Evolutionary conservation across 106 monocot genomes (phyloP), one percentile per base, ranked within the genome.

Genomic region (Phalaenopsis aphrodite): DNA sequence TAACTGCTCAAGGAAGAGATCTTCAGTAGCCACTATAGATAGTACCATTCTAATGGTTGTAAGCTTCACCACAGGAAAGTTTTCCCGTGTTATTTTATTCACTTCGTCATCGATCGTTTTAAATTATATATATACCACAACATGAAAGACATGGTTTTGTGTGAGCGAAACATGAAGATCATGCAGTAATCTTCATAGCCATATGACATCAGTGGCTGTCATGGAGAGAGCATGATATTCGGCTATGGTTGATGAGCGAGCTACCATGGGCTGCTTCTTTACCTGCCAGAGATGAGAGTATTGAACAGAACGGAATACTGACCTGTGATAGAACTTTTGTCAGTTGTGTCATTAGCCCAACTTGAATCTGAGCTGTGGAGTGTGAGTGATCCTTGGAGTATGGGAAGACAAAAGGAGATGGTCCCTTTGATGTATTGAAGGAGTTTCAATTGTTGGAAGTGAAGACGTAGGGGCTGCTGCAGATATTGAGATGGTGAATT

Each of bases 251-350:
- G 78, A 78, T 2, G 58, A 78, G 0, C 78, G 55, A 15, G 58
- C 56, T 36, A 61, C 38, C 0, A 57, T 57, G 5, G 11, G 18
- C 41, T 61, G 58, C 24, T 78, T 78, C 19, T 57, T 56, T 2
- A 48, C 56, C 19, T 36, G 36, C 78, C 78, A 78, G 78, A 78
- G 5, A 78, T 78, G 18, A 19, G 78, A 78, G 37, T 78, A 10
- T 57, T 6, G 15, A 58, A 14, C 30, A 64, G 41, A 42, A 41
- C 38, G 15, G 58, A 17, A 39, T 37, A 9, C 9, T 78, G 61
- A 1, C 57, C 57, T 9, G 17, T 2, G 12, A 57, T 78, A 5
- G 78, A 78, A 1, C 21, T 30, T 9, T 37, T 7, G 48, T 46
- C 19, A 41, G 36, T 36, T 6, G 39, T 4, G 36, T 78, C 49